Evolutionary conservation across 2,329 filamentous ascomycete genomes (phyloP), one percentile per base, ranked within the genome.

Genomic region (Dothideomycetes sp.): DNA sequence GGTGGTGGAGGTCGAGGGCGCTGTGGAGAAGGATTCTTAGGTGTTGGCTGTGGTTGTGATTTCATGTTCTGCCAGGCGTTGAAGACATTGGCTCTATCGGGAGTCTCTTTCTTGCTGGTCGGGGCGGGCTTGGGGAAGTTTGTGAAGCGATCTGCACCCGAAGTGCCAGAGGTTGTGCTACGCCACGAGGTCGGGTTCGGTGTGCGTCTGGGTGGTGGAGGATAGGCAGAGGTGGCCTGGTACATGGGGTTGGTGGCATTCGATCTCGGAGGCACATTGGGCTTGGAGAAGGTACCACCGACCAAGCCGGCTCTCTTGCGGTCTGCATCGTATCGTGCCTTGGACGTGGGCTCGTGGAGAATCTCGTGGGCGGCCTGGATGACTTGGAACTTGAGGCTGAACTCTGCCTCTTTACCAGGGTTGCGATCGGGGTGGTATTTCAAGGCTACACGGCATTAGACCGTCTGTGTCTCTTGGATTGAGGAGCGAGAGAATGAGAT

Each of bases 401-500:
- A 82, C 55, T 89, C 84, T 43, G 75, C 64, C 62, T 94, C 86
- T 54, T 76, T 77, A 37, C 87, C 87, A 9, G 82, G 84, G 55
- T 94, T 94, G 45, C 87, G 81, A 59, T 94, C 87, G 6, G 87
- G 87, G 55, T 94, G 87, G 54, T 83, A 93, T 60, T 84, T 83
- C 33, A 93, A 69, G 33, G 86, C 86, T 86, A 43, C 4, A 17
- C 9, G 16, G 20, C 5, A 49, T 65, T 48, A 61, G 41, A 45
- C 20, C 20, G 33, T 20, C n/a, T n/a, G n/a, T n/a, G n/a, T n/a
- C n/a, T n/a, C n/a, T n/a, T n/a, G n/a, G n/a, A n/a, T n/a, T 22
- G n/a, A 1, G 5, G 3, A 12, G 27, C 5, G 3, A 9, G 16
- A 17, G 12, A 8, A 12, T 15, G 12, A 11, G 16, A 23, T 15